phyloP scores from a whole-genome alignment of 495 filamentous ascomycete genomes.

The Penicillium cosmopolitanum region DNA sequence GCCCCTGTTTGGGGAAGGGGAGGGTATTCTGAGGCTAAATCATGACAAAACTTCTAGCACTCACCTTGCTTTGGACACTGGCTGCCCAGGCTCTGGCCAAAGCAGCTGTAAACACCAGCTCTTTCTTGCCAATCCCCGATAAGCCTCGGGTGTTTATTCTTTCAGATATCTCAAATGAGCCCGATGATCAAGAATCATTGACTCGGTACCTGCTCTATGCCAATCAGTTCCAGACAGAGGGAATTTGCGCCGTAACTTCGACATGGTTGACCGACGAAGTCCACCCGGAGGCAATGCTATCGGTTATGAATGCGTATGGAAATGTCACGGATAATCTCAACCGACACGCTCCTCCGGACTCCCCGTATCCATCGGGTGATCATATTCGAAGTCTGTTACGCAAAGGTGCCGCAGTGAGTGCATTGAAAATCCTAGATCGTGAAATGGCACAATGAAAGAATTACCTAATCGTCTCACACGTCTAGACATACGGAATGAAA shows the following conservation, averaged over 20 bases:
- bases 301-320: constrained; percentile 39
- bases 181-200: constrained; percentile 41
- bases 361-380: constrained; percentile 35
- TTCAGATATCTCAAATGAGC: constrained; percentile 45
- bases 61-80: constrained; percentile 16
- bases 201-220: constrained; percentile 39
- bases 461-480: background rate
- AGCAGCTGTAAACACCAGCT: constrained; percentile 9
- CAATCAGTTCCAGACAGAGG: constrained; percentile 43
- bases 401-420: constrained; percentile 29
- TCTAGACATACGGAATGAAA: constrained; percentile 35
- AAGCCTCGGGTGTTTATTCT: constrained; percentile 42
- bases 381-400: constrained; percentile 31
- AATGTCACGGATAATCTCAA: constrained; percentile 38
- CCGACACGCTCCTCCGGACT: constrained; percentile 35
- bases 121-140: constrained; percentile 10
- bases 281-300: constrained; percentile 35
- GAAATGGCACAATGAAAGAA: background rate
- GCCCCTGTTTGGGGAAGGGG: background rate
- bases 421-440: background rate
- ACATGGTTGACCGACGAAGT: constrained; percentile 35
- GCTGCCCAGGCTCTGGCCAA: constrained; percentile 11
- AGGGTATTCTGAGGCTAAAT: background rate
- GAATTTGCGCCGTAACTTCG: constrained; percentile 39
- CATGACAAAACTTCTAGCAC: constrained; percentile 5